Evolutionary conservation across 441 rosid species (phyloP).

Genomic region (Euphorbia corollata): DNA sequence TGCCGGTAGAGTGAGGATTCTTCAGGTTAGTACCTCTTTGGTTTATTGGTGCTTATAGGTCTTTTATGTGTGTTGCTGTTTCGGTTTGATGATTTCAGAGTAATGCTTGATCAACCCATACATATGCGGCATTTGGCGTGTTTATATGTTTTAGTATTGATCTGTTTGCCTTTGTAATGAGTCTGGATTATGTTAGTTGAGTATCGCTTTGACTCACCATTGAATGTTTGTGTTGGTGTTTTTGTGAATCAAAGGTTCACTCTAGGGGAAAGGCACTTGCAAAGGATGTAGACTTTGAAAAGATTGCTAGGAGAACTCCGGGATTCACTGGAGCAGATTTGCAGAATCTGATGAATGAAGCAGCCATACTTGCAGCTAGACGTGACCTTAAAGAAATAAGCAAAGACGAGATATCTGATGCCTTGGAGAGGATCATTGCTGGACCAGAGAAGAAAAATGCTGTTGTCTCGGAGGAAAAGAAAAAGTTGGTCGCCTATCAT

Average conservation of each 20-base stretch:
- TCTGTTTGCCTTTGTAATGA: background rate
- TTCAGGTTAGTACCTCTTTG: constrained; percentile 47
- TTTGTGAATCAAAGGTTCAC: constrained; percentile 50
- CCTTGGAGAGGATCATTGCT: constrained; percentile 90
- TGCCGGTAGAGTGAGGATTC: constrained; percentile 87
- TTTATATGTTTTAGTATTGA: background rate
- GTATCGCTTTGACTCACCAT: constrained; percentile 9
- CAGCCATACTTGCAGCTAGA: constrained; percentile 90
- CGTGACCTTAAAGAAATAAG: constrained; percentile 94
- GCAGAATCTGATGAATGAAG: constrained; percentile 94
- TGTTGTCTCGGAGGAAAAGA: constrained; percentile 86
- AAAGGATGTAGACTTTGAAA: constrained; percentile 79
- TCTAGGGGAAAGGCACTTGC: constrained; percentile 86
- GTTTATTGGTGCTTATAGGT: background rate
- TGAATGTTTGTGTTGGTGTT: background rate
- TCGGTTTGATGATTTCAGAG: background rate
- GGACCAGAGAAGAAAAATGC: constrained; percentile 97
- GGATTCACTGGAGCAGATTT: constrained; percentile 92
- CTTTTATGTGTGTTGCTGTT: too few relatives aligned
- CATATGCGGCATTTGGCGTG: background rate
- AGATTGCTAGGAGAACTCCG: constrained; percentile 81
- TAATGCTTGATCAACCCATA: constrained; percentile 3
- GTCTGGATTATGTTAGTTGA: background rate
- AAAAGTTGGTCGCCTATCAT: constrained; percentile 79
- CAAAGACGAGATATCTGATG: constrained; percentile 93